Evolutionary conservation across 148 eudicot genomes (phyloP), one percentile per base, ranked within the genome.

Genomic region (Dianthus caryophyllus): DNA sequence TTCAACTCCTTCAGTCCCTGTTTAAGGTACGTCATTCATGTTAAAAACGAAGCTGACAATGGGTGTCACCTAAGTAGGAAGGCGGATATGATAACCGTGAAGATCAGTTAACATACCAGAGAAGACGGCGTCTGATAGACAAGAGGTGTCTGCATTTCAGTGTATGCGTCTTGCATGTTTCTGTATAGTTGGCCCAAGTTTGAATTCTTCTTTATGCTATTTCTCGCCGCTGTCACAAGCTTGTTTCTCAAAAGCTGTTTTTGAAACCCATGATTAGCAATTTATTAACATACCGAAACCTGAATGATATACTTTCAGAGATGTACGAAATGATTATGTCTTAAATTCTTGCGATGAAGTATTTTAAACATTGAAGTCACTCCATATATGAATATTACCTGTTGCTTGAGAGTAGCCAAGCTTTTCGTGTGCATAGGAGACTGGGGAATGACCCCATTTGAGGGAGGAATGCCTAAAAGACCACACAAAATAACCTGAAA

Each of bases 351-450:
- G n/a, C n/a, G n/a, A 24, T 13, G 22, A 44, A 17, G 25, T 30
- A 13, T 16, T 60, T 0, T 26, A 53, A 29, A 21, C 17, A 61
- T 31, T 33, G 33, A 29, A 36, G n/a, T 21, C 61, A 27, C 20
- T 25, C 26, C 1, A 38, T 14, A 22, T 12, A 0, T 29, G 61
- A 64, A 56, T 62, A 14, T 31, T 89, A 93, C 98, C 90, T 88
- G 99, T 68, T 94, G 99, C 71, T 94, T 94, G 69, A 94, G 84
- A 59, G 97, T 90, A 73, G 99, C 99, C 77, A 94, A 80, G 76
- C 99, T 94, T 81, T 88, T 94, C 18, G 99, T 94, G 66, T 94
- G 99, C 99, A 94, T 94, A 48, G 99, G 99, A 79, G 99, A 94
- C 71, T 94, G 99, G 57, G 99, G 99, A 78, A 94, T 94, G 49